Base-by-base conservation (phyloP, 2,329 filamentous ascomycete species). In the Fusarium zealandicum region DNA sequence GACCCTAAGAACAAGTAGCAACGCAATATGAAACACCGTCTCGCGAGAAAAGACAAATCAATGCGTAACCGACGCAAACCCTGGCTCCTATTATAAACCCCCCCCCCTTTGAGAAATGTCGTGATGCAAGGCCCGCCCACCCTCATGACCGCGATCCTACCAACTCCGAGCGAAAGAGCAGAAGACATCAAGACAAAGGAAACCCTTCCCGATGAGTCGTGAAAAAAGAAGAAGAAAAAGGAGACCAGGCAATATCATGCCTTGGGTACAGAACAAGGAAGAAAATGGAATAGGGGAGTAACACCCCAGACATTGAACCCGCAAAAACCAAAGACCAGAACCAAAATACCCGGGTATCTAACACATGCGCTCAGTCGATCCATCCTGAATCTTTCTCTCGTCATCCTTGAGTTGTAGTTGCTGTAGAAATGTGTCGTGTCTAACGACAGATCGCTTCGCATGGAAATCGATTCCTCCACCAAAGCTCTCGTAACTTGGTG, bases 261-360 rank as follows among this genome's bases (percentile, higher is more conserved):
- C 36, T 36, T 48, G 42, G 7, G n/a, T 27, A 36, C 36, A 54
- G 18, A 42, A 44, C 50, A 25, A 48, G 22, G 30, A 45, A 52
- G 17, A 32, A 31, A 36, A 56, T 31, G 30, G 33, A 47, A 49
- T 35, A 46, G 57, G 58, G 54, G 41, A 38, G 44, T 40, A 48
- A 55, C 52, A 55, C 44, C 46, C 43, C 16, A 39, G n/a, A 58
- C 40, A 57, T 44, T 46, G 44, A 54, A 50, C 37, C 50, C 18
- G 28, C 53, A 61, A 62, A 54, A 63, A 57, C 33, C 47, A 52
- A 59, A 58, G 46, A 50, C 52, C 49, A 43, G 47, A 53, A 42
- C 45, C 39, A 48, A 59, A 47, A 40, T 36, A 38, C 38, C 57
- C 47, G 67, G 67, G 66, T 69, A 69, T 69, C 67, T 65, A 61